phyloP scores from a whole-genome alignment of 73 alveolate genomes.

The Tetrahymena thermophila region DNA sequence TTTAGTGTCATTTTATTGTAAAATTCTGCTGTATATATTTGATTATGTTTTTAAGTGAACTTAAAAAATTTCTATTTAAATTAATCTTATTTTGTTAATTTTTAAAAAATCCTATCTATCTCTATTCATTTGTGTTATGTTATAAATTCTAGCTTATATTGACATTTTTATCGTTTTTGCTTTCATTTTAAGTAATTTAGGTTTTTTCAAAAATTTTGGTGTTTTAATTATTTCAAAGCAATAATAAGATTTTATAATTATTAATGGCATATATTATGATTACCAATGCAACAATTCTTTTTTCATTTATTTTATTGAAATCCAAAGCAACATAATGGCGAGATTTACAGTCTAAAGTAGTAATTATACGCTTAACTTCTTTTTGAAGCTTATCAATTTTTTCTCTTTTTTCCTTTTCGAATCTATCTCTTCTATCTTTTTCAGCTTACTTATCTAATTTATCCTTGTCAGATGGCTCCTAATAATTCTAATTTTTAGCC shows the following conservation, averaged over 20 bases:
- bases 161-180: no score
- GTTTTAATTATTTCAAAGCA: no score
- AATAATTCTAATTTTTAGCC: not conserved
- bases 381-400: not conserved
- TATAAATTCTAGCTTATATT: no score
- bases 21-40: no score
- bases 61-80: no score
- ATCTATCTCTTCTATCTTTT: not conserved
- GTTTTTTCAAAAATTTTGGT: no score
- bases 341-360: constrained; percentile 29
- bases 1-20: no score
- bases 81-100: no score
- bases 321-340: constrained; percentile 30
- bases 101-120: no score
- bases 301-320: constrained; percentile 29
- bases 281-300: not conserved
- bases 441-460: not conserved
- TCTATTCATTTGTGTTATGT: no score
- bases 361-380: not conserved
- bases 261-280: not conserved
- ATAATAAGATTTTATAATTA: not conserved
- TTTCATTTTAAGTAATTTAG: no score
- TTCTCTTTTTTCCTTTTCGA: not conserved
- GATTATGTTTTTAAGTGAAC: no score
- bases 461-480: not conserved